A percentile compares a stretch with the other conserved stretches of the same genome.
phyloP scores from a whole-genome alignment of 306 rosid species.

The Inga oerstediana region DNA sequence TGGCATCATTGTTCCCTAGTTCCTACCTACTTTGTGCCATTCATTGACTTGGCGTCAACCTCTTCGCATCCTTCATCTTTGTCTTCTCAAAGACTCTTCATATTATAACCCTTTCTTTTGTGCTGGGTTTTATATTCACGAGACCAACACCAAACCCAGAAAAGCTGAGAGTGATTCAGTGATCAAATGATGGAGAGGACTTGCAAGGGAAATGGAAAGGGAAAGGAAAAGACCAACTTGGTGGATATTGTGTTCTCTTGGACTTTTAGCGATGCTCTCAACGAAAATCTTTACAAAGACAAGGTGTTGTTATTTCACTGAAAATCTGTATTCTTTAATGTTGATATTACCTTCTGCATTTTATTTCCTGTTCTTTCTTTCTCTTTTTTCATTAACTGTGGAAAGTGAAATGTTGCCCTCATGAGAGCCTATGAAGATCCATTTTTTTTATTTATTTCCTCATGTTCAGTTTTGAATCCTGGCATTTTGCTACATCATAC shows the following conservation, averaged over 20 bases:
- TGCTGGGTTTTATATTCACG: too few relatives aligned
- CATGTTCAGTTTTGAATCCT: background rate
- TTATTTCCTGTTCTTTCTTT: background rate
- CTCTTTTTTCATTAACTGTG: background rate
- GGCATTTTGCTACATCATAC: background rate
- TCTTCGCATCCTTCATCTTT: too few relatives aligned
- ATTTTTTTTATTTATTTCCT: background rate
- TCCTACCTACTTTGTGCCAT: too few relatives aligned
- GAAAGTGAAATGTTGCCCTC: background rate
- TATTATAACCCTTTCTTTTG: too few relatives aligned
- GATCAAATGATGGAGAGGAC: conserved; percentile 15
- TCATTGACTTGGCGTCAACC: too few relatives aligned
- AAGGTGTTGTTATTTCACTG: conserved; percentile 12
- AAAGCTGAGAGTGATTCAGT: background rate
- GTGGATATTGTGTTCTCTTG: conserved; percentile 45
- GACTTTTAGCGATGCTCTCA: conserved; percentile 40
- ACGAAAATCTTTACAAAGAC: conserved; percentile 28
- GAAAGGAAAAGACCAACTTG: background rate
- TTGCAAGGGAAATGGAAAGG: background rate
- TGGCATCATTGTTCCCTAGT: too few relatives aligned
- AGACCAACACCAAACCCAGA: too few relatives aligned
- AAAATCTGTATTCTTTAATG: too few relatives aligned
- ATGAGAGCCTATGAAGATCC: background rate
- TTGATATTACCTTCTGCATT: background rate
- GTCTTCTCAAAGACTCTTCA: too few relatives aligned